Evolutionary conservation across 176 grass and related monocot genomes (phyloP), one percentile per base, ranked within the genome.

Genomic region (Musa beccarii): DNA sequence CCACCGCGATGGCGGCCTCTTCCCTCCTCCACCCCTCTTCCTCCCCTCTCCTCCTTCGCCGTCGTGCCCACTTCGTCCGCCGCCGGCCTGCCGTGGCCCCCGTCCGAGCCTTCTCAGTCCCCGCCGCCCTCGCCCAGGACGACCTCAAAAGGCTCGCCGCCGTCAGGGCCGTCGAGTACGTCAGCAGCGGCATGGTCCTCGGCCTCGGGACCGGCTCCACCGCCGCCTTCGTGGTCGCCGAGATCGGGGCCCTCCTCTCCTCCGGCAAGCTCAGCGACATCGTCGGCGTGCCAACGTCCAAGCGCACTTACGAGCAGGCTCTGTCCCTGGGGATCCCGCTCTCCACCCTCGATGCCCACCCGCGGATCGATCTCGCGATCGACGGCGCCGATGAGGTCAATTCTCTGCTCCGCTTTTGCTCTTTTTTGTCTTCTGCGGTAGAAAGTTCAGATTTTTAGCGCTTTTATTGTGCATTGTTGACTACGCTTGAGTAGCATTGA

Each of bases 201-300:
- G 94, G 94, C 0, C 94, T 97, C n/a, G 94, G 94, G 20, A 97
- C 94, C 1, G 94, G 94, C 2, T 97, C 94, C 66, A 97, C 94
- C 54, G 94, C 94, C 15, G 88, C 90, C 69, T 97, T 97, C 77
- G 94, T 89, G 62, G 94, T 97, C 63, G 82, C 85, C 0, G 94
- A 97, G 79, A 91, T 97, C 65, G 94, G 94, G 10, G 71, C 84
- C 52, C 90, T 98, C 29, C 86, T 97, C 53, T 34, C 81, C 0
- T 59, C 78, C 11, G 94, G 90, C 19, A 85, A 93, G 85, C 94
- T 97, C 63, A 79, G 82, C 52, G 73, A 52, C 20, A 93, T 97
- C 66, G 94, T 97, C 21, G 84, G 93, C 17, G 93, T 97, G 66
- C 94, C 94, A 55, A 97, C 94, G 1, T 97, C 94, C 26, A 93